Evolutionary conservation across 192 early-diverging fungal species (phyloP).

Genomic region (Dissophora ornata): DNA sequence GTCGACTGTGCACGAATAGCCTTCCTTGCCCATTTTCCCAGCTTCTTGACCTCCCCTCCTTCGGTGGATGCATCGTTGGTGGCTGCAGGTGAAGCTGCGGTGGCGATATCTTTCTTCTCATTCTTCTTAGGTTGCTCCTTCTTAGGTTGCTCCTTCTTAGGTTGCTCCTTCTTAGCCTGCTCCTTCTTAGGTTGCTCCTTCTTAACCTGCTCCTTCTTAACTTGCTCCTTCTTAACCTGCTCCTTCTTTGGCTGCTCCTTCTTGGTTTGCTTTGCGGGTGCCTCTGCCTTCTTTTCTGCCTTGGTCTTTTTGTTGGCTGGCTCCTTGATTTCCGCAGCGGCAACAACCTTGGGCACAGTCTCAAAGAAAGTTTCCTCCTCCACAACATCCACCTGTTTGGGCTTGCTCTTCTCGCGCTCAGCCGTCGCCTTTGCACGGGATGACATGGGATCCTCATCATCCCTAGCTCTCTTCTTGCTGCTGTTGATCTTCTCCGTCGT

Average conservation of each 20-base stretch:
- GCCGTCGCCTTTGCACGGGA: constrained; percentile 45
- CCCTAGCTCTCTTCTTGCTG: constrained; percentile 31
- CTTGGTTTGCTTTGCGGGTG: background rate
- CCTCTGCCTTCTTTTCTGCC: constrained; percentile 3
- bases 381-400: background rate
- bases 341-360: constrained; percentile 26
- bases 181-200: constrained; percentile 5
- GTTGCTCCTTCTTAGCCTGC: background rate
- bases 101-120: background rate
- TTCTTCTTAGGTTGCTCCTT: constrained; percentile 11
- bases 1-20: constrained; percentile 34
- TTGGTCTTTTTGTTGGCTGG: constrained; percentile 10
- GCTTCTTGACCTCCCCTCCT: constrained; percentile 24
- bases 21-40: constrained; percentile 53
- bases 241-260: background rate
- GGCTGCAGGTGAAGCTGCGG: background rate
- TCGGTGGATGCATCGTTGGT: background rate
- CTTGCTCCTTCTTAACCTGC: constrained; percentile 1
- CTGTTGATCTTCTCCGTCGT: constrained; percentile 44
- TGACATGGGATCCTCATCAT: constrained; percentile 24
- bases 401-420: constrained; percentile 14
- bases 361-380: constrained; percentile 48
- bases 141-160: constrained; percentile 1
- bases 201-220: background rate
- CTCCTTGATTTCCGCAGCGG: background rate